A percentile compares a stretch with the other conserved stretches of the same genome.
These are phyloP conservation scores for Didymella arachidicola DNA, from an alignment of 2,329 filamentous ascomycete genomes.

Conservation along the genomic window DNA sequence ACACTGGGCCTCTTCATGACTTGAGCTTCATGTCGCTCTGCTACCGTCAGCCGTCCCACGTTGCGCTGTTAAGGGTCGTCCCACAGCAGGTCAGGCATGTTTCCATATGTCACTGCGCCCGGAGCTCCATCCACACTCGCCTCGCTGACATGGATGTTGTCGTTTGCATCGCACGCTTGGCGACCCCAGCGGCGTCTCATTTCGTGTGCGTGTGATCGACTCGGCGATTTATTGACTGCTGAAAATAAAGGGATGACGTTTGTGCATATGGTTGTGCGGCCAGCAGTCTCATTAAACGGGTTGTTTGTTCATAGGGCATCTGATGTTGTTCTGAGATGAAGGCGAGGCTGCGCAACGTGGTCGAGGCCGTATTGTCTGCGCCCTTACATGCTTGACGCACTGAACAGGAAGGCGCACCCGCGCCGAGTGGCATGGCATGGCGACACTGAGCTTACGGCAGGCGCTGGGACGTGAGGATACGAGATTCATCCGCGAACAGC, in stretches of 20 bases:
- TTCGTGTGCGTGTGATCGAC: conserved; percentile 17
- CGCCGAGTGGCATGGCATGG: conserved; percentile 16
- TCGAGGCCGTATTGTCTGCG: conserved; percentile 2
- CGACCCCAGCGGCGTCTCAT: conserved; percentile 16
- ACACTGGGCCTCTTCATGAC: neutral
- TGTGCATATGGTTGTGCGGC: conserved; percentile 6
- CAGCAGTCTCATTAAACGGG: neutral
- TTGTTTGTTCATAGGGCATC: neutral
- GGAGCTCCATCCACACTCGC: conserved; percentile 5
- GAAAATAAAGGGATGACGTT: conserved; percentile 6
- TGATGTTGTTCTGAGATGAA: neutral
- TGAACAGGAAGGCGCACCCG: conserved; percentile 16
- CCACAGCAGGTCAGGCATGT: conserved; percentile 19
- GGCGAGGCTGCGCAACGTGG: conserved; percentile 8
- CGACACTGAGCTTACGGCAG: conserved; percentile 16
- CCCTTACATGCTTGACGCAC: conserved; percentile 9
- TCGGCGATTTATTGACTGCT: conserved; percentile 13
- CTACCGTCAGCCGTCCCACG: conserved; percentile 2
- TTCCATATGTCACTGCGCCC: conserved; percentile 8
- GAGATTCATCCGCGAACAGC: conserved; percentile 13
- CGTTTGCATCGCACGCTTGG: conserved; percentile 13
- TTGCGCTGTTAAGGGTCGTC: conserved; percentile 9
- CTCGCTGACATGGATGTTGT: conserved; percentile 10
- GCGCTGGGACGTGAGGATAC: conserved; percentile 15
- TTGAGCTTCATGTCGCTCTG: neutral